Evolutionary conservation across 257 asterid species (phyloP), one percentile per base, ranked within the genome.

Genomic region (Przewalskia tangutica): DNA sequence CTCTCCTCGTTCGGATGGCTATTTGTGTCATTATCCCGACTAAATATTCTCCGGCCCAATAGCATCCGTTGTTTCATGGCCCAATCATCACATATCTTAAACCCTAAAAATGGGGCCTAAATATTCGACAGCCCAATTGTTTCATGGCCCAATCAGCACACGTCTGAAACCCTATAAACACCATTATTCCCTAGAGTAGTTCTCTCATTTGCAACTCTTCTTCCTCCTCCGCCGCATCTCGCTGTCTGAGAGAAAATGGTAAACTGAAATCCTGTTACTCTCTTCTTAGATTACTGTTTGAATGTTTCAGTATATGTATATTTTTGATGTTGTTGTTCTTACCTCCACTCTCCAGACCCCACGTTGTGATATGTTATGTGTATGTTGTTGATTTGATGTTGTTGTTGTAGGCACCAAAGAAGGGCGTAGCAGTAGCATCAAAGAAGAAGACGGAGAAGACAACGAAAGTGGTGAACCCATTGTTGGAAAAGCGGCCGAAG

Each of bases 401-500:
- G 1, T 58, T 7, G 12, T 58, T 14, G 34, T 58, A 58, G 83
- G 85, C 85, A 40, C 85, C 85, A 27, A 83, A 83, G 83, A 83
- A 66, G 71, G 85, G 83, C 20, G 85, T 51, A 48, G 80, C 79
- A 79, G 80, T 66, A 5, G 64, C 71, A 14, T 70, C 85, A 16
- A 68, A 55, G 48, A 83, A 83, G 85, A 83, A 83, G 79, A 27
- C 54, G 18, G n/a, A 75, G 3, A 64, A 63, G 77, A 27, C 16
- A 5, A 16, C 60, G 7, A 83, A 83, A 79, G 83, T 78, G 62
- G 79, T 83, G 13, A 83, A 83, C 48, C 85, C 80, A 64, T 3
- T 83, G 54, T 77, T 83, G 40, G 85, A 83, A 73, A 83, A 77
- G 60, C 17, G 85, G 70, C 85, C 70, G 20, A 83, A 66, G 71